Evolutionary conservation across 1,284 basidiomycete species (phyloP).

Genomic region (Albatrellus sp.): DNA sequence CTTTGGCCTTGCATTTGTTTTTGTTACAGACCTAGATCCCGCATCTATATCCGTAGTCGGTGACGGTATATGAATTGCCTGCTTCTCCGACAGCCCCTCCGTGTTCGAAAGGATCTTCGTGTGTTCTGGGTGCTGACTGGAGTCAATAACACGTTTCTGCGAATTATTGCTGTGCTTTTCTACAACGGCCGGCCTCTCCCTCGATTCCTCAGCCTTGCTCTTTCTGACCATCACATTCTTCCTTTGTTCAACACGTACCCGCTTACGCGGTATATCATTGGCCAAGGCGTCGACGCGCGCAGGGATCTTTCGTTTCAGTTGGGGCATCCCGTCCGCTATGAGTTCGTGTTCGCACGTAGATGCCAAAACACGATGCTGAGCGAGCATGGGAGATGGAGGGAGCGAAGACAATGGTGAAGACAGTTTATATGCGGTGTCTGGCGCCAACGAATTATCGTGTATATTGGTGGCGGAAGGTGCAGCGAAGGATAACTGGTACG

Average conservation of each 20-base stretch:
- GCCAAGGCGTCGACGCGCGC: background rate
- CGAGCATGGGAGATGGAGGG: background rate
- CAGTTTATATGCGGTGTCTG: background rate
- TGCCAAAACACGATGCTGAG: background rate
- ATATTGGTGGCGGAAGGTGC: background rate
- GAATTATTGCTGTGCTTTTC: too few relatives aligned
- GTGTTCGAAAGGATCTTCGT: too few relatives aligned
- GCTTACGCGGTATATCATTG: too few relatives aligned
- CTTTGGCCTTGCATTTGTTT: too few relatives aligned
- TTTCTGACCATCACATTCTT: background rate
- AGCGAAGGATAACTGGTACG: background rate
- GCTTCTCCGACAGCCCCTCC: too few relatives aligned
- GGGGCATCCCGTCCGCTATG: background rate
- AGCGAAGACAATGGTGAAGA: conserved; percentile 1
- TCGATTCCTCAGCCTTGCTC: too few relatives aligned
- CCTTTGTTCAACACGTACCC: background rate
- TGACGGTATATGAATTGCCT: too few relatives aligned
- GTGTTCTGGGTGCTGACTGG: background rate
- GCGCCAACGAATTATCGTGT: background rate
- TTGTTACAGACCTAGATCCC: too few relatives aligned
- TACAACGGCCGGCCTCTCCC: too few relatives aligned
- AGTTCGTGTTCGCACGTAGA: background rate
- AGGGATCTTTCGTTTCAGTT: background rate
- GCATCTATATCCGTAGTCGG: too few relatives aligned
- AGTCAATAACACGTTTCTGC: background rate